Evolutionary conservation across 2,329 filamentous ascomycete species (phyloP), one percentile per base, ranked within the genome.

Genomic region (Alternaria viburni): DNA sequence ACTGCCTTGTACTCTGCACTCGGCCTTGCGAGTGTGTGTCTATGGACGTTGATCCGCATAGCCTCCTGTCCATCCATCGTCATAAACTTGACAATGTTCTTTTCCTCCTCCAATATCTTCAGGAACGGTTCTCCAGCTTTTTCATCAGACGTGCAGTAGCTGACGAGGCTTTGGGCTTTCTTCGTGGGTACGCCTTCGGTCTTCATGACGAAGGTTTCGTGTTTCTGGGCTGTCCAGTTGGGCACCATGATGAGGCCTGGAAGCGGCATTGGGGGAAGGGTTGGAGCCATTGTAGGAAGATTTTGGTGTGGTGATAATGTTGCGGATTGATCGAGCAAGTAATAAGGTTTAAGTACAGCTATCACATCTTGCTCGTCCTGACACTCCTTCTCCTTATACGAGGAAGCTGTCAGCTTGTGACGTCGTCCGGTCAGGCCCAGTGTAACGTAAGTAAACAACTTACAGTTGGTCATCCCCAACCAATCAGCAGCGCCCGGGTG

Each of bases 1-100:
- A 69, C 57, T 6, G 61, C 70, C 25, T 62, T 65, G 54, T 73
- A 73, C 28, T 65, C 67, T 64, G 54, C 72, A 72, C 25, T 65
- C 57, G 4, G 57, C 47, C 26, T 54, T 23, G 49, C 64, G 50
- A 57, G 66, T 1, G 17, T 45, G 21, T 69, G 66, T 7, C 21
- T 41, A 15, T 70, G 25, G 41, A 67, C 66, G 3, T 66, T 57
- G 17, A 69, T 68, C 2, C 59, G 51, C 64, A 72, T 69, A 6
- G 69, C 61, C 36, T 70, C 67, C 19, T 61, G 46, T 5, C 66
- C 67, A 4, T 64, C 46, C 57, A 62, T 56, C 13, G 59, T 64
- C 23, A 57, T 52, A 50, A 74, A 72, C 7, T 57, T 49, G 17
- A 70, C 57, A 1, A 59, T 54, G 7, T 65, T 57, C 8, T n/a